phyloP scores from a whole-genome alignment of 2,329 filamentous ascomycete genomes.

The Hymenoscyphus repandus region DNA sequence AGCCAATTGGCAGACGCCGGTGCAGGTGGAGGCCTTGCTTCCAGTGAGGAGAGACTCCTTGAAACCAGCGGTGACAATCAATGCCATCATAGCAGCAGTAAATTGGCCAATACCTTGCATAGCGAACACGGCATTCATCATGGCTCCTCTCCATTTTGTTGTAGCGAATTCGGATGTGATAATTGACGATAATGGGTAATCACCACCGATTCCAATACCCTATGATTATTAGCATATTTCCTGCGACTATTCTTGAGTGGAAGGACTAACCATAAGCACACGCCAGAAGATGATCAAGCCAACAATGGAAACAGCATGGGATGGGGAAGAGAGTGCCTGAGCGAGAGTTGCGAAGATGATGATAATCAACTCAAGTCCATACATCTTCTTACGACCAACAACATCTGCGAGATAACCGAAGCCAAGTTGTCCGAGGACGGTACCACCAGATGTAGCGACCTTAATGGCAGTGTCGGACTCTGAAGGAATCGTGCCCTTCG shows the following conservation, averaged over 20 bases:
- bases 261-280: conserved; percentile 56
- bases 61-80: conserved; percentile 70
- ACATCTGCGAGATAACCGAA: conserved; percentile 77
- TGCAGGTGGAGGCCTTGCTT: conserved; percentile 49
- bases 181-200: conserved; percentile 77
- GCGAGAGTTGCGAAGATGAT: conserved; percentile 76
- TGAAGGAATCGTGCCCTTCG: conserved; percentile 53
- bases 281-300: conserved; percentile 76
- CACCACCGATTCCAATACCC: conserved; percentile 65
- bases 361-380: conserved; percentile 73
- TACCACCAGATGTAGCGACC: conserved; percentile 76
- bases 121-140: conserved; percentile 82
- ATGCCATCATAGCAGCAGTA: conserved; percentile 66
- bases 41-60: conserved; percentile 55
- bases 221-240: conserved; percentile 30
- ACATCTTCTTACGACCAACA: conserved; percentile 71
- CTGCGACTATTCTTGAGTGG: background rate
- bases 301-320: conserved; percentile 56
- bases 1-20: conserved; percentile 56
- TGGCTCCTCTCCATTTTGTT: conserved; percentile 78
- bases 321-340: conserved; percentile 61
- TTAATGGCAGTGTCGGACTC: conserved; percentile 77
- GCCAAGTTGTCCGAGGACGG: conserved; percentile 73
- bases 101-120: conserved; percentile 89
- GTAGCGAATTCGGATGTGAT: conserved; percentile 85